Base-by-base conservation (phyloP, 2,329 filamentous ascomycete genomes). In the Cercospora nicotianae region DNA sequence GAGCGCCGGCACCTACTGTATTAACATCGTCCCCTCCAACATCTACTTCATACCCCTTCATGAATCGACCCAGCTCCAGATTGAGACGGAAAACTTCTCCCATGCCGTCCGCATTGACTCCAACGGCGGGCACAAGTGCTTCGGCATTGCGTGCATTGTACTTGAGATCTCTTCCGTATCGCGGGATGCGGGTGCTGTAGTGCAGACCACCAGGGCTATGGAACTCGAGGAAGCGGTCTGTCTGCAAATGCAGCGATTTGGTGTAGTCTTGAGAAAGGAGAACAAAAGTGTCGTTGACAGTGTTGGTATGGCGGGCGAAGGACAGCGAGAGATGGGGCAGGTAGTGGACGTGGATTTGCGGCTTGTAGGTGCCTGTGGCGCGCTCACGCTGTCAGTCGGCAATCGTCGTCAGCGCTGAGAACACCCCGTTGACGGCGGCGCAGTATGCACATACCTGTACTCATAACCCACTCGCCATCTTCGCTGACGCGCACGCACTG, bases 401-500 rank as follows among this genome's bases (percentile, higher is more conserved):
- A 70, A 68, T 36, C 33, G 20, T 61, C 33, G 71, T 73, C 72
- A 74, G 70, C 67, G 36, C 20, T 36, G n/a, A n/a, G 59, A 53
- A 28, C 42, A 30, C 16, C 18, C 57, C 63, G 33, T 39, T 6
- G 20, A n/a, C 23, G 51, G 53, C 33, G 33, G 18, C 31, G 31
- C 10, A 16, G 13, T 12, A 8, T 36, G 5, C 20, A 65, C 69
- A 85, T 87, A 83, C 93, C 93, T 63, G 94, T 96, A 76, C 92
- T 96, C 92, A 97, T 95, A 48, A 95, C 89, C 94, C 95, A 99
- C 78, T 98, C 90, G 60, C 94, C 94, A 87, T 99, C 95, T 67
- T 97, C 94, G 75, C 92, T 97, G 70, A 95, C 88, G 60, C 93
- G 88, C 70, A 99, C 88, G 78, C 94, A 97, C 73, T 90, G 88